Conservation (phyloP, 805 yeast species). For the Candida pseudoglaebosa region DNA sequence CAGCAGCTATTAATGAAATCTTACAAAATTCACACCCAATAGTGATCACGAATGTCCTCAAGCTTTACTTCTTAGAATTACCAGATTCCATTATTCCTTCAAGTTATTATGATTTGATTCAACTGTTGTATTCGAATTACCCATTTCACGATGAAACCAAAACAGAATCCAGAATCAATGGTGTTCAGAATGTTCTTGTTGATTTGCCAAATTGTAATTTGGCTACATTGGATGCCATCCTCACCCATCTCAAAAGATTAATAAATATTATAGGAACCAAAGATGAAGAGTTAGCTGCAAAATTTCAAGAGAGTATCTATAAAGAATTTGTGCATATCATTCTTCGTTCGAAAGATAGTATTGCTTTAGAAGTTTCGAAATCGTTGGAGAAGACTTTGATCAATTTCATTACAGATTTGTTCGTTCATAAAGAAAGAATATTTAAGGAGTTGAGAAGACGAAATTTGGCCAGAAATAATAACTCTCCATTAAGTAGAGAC, state of each 20-base stretch:
- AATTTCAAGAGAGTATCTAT: constrained; percentile 48
- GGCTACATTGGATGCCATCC: constrained; percentile 77
- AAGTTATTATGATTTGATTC: constrained; percentile 61
- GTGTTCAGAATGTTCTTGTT: constrained; percentile 60
- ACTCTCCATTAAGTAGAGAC: constrained; percentile 5
- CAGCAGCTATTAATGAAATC: constrained; percentile 27
- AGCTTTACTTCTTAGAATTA: constrained; percentile 70
- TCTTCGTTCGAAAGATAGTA: constrained; percentile 42
- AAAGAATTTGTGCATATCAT: constrained; percentile 65
- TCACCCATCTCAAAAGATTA: constrained; percentile 68
- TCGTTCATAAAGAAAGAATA: constrained; percentile 52
- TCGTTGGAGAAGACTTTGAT: constrained; percentile 10
- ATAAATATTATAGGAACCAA: constrained; percentile 45
- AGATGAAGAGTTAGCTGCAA: constrained; percentile 28
- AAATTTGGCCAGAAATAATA: constrained; percentile 16
- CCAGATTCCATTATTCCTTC: constrained; percentile 73
- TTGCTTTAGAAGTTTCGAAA: constrained; percentile 9
- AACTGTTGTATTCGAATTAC: constrained; percentile 53
- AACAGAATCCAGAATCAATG: constrained; percentile 47
- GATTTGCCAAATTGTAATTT: constrained; percentile 68
- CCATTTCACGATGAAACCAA: constrained; percentile 36
- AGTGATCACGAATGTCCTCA: constrained; percentile 62
- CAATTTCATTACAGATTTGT: constrained; percentile 57
- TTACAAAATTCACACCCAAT: constrained; percentile 46
- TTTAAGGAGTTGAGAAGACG: constrained; percentile 55